These are phyloP conservation scores for Carpinus viminea DNA, from an alignment of 306 rosid genomes.

Conservation along the genomic window DNA sequence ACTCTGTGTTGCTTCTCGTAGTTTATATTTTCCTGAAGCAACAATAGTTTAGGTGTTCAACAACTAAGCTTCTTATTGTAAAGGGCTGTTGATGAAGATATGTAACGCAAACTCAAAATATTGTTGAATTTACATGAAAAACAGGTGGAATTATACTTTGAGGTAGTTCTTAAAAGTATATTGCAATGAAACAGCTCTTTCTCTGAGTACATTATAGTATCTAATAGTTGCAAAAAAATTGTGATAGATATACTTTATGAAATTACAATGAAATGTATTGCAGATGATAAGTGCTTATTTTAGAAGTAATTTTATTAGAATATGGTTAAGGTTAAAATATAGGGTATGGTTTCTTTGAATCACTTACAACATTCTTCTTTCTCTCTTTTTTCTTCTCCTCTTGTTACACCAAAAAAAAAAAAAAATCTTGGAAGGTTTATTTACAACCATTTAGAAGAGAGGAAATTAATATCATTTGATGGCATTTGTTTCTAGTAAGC, in stretches of 20 bases:
- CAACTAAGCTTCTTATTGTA: not conserved
- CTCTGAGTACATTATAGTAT: too few relatives aligned
- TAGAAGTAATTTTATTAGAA: not conserved
- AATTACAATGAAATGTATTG: not conserved
- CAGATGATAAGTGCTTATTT: not conserved
- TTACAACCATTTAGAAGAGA: too few relatives aligned
- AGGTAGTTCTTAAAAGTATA: not conserved
- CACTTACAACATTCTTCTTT: too few relatives aligned
- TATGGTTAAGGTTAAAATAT: not conserved
- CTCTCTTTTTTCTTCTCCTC: too few relatives aligned
- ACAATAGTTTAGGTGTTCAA: not conserved
- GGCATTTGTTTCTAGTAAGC: too few relatives aligned
- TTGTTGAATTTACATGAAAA: slow-evolving; percentile 16
- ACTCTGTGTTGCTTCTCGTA: not conserved
- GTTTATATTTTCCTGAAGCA: not conserved
- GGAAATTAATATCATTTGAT: too few relatives aligned
- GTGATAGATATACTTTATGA: not conserved
- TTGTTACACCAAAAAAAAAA: too few relatives aligned
- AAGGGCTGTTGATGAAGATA: not conserved
- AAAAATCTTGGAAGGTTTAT: too few relatives aligned
- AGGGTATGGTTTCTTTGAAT: not conserved
- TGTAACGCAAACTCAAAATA: not conserved
- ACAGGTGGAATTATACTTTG: slow-evolving; percentile 48
- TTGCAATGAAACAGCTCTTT: too few relatives aligned
- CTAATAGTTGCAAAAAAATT: not conserved